phyloP scores from a whole-genome alignment of 352 stramenopile species.

The Phytophthora nicotianae region DNA sequence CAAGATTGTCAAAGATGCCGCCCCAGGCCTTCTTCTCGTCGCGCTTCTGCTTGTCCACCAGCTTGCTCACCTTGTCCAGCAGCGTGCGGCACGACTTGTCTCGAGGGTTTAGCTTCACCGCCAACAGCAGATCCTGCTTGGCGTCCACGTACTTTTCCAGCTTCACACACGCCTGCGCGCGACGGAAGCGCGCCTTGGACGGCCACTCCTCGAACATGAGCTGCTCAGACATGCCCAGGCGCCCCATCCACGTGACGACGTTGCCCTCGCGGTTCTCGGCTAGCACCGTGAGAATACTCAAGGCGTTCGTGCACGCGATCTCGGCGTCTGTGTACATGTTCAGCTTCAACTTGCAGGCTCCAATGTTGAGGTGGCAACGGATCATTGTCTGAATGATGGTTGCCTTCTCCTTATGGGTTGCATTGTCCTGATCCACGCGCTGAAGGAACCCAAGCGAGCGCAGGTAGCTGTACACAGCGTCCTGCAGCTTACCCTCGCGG shows the following conservation, averaged over 20 bases:
- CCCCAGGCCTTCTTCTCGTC: conserved; percentile 85
- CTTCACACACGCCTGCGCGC: conserved; percentile 77
- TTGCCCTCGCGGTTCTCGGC: conserved; percentile 79
- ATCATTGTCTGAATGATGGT: conserved; percentile 90
- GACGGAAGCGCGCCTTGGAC: conserved; percentile 85
- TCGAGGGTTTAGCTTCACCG: conserved; percentile 79
- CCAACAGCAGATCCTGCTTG: conserved; percentile 78
- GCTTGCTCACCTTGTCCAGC: conserved; percentile 73
- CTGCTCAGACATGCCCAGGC: conserved; percentile 75
- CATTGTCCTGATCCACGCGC: conserved; percentile 73
- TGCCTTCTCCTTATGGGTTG: conserved; percentile 88
- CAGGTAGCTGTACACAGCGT: conserved; percentile 82
- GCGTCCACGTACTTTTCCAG: conserved; percentile 76
- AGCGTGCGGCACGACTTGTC: conserved; percentile 83
- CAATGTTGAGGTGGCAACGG: conserved; percentile 87
- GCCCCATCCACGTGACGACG: conserved; percentile 86
- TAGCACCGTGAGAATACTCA: conserved; percentile 81
- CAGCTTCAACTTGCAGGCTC: conserved; percentile 83
- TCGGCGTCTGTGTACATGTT: conserved; percentile 70
- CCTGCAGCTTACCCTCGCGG: conserved; percentile 56
- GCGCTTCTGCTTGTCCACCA: conserved; percentile 75
- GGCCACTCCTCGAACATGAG: conserved; percentile 88
- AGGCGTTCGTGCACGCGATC: conserved; percentile 81
- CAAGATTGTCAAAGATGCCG: conserved; percentile 73
- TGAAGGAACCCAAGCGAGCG: conserved; percentile 72